Evolutionary conservation across 2,329 filamentous ascomycete species (phyloP), one percentile per base, ranked within the genome.

Genomic region (Aspergillus ibericus): DNA sequence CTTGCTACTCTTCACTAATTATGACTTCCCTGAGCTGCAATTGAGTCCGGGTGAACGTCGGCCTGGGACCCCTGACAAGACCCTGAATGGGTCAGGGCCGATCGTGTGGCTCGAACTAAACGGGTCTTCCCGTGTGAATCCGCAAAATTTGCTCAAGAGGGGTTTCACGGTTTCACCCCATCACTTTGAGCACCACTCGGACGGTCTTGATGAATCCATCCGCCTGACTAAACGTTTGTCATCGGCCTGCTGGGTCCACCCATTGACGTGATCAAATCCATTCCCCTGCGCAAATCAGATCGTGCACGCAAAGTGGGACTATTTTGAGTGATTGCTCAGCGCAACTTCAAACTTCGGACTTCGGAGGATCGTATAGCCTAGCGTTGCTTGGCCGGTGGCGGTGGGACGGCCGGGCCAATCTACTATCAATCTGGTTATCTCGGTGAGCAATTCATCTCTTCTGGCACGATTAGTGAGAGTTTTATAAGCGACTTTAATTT

Each of bases 191-290:
- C 15, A 12, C 22, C 22, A 22, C 5, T 9, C 18, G 15, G n/a
- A 13, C 12, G 10, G 29, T 25, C 32, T 35, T 25, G 20, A n/a
- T 34, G 18, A n/a, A 22, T 25, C 49, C 36, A 25, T 18, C 12
- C 20, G 22, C 49, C 49, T 51, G 49, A 51, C 49, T 51, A 36
- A 51, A 36, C 2, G 49, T 51, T 51, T 51, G 49, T 51, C 49
- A 51, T 48, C 44, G 20, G 16, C 13, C 13, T 22, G 13, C n/a
- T 12, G 18, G 38, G 13, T 27, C 44, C 44, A 48, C 44, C 38
- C 22, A 18, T 16, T 20, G 22, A 48, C 34, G 49, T 16, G 8
- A 22, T 22, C 32, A 15, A 22, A 35, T 38, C 49, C 13, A 3
- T 32, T 32, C 29, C 29, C 29, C 29, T 32, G 49, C 49, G 34